phyloP scores from a whole-genome alignment of 225 moss, liverwort and hornwort genomes.

The Climacium dendroides region DNA sequence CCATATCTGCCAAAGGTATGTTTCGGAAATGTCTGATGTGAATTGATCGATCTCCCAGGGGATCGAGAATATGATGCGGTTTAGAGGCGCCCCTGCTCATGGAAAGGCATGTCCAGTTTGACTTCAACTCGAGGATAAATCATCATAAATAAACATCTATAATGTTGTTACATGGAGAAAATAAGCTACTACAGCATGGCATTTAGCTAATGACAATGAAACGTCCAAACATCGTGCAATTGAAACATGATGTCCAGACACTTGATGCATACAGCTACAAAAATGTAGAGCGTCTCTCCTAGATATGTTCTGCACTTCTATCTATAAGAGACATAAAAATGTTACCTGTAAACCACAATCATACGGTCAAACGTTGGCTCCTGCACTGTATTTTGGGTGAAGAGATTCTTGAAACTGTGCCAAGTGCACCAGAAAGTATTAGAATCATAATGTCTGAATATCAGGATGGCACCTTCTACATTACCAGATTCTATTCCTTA shows the following conservation, averaged over 20 bases:
- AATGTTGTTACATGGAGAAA: background rate
- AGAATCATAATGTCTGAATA: background rate
- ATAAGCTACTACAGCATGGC: background rate
- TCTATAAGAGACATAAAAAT: background rate
- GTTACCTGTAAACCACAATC: constrained; percentile 53
- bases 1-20: constrained; percentile 65
- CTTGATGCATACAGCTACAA: background rate
- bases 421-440: background rate
- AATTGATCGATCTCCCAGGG: constrained; percentile 46
- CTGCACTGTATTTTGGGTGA: constrained; percentile 53
- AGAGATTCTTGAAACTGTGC: constrained; percentile 51
- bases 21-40: constrained; percentile 56
- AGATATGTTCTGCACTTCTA: background rate
- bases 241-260: background rate
- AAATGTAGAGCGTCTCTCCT: background rate
- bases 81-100: constrained; percentile 28
- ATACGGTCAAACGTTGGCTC: constrained; percentile 64
- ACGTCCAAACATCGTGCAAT: background rate
- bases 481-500: background rate
- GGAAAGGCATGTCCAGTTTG: background rate
- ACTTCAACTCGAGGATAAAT: background rate
- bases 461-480: background rate
- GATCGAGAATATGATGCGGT: constrained; percentile 32
- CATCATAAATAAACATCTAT: background rate
- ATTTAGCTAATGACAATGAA: background rate